Evolutionary conservation across 2,329 filamentous ascomycete genomes (phyloP).

Genomic region (Cladosporium oxysporum): DNA sequence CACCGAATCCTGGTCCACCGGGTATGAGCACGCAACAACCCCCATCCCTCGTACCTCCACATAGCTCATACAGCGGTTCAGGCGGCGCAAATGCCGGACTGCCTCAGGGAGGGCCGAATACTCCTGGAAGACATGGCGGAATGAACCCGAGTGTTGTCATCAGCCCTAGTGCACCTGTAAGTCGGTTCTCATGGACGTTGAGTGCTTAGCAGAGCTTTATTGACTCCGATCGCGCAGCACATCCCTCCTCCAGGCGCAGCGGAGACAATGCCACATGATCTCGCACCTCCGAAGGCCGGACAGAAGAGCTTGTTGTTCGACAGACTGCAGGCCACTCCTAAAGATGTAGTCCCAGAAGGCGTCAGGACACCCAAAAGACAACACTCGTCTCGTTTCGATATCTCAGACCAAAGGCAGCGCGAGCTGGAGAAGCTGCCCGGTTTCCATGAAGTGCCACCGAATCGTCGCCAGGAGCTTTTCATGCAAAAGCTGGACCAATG

Average conservation of each 20-base stretch:
- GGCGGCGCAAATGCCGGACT: slow-evolving; percentile 30
- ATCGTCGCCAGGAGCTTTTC: slow-evolving; percentile 92
- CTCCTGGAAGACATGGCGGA: slow-evolving; percentile 33
- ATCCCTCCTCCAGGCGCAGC: slow-evolving; percentile 87
- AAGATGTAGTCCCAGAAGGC: slow-evolving; percentile 86
- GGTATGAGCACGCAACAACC: slow-evolving; percentile 18
- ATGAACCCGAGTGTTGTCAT: slow-evolving; percentile 79
- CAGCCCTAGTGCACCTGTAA: slow-evolving; percentile 88
- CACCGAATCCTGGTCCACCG: slow-evolving; percentile 32
- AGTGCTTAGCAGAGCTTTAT: background rate
- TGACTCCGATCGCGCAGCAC: slow-evolving; percentile 61
- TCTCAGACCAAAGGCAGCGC: slow-evolving; percentile 83
- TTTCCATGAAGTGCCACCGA: slow-evolving; percentile 95
- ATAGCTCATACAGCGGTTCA: slow-evolving; percentile 22
- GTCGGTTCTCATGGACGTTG: slow-evolving; percentile 38
- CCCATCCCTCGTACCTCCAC: slow-evolving; percentile 15
- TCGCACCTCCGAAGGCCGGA: slow-evolving; percentile 88
- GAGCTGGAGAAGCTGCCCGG: slow-evolving; percentile 96
- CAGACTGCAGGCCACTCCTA: slow-evolving; percentile 87
- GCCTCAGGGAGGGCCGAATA: slow-evolving; percentile 24
- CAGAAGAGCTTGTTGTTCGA: slow-evolving; percentile 88
- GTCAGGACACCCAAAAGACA: slow-evolving; percentile 94
- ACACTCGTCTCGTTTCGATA: slow-evolving; percentile 96
- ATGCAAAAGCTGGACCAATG: slow-evolving; percentile 99
- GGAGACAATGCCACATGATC: slow-evolving; percentile 97